Base-by-base conservation (phyloP, 1,284 basidiomycete genomes). In the Trametes pubescens region DNA sequence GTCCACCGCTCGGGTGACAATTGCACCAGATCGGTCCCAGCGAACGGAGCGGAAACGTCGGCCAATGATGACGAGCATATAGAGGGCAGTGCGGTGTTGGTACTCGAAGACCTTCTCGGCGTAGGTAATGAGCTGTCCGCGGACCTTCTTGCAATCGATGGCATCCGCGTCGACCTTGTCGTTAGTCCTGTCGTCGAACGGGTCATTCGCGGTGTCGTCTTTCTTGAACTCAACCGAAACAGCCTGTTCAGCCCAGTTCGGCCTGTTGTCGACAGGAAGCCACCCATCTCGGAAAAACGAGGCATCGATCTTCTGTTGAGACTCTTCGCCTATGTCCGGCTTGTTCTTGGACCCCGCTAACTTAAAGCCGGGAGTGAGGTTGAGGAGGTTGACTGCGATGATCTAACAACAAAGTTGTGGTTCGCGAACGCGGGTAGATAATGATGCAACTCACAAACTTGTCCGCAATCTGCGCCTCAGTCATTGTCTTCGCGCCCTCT, bases 21-120 rank as follows among this genome's bases (percentile, higher is more conserved):
- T 18, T 3, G 38, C 37, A 3, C 67, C 67, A 5, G 69, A 62
- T 8, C 61, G 34, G 34, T 70, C 67, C 61, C 61, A 70, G 9
- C 63, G 62, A 10, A 64, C 11, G 26, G 69, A 7, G 4, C 67
- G 65, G 13, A 49, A 57, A 2, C 34, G 29, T 10, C 51, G 43
- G 11, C 64, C 64, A 37, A 62, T 44, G 57, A 70, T 21, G 51
- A 65, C 4, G 47, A 67, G 22, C 56, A 60, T 52, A 52, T 63
- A 62, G 13, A 66, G 43, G 18, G 38, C 38, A 34, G 46, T 22
- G 22, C 63, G 66, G 10, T 65, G 66, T 21, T 67, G 66, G 29
- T 52, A 37, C 2, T 13, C 4, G 38, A 62, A 54, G n/a, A 58
- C 24, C n/a, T 48, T 24, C 34, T 62, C 62, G 14, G 62, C 59